A percentile compares a stretch with the other conserved stretches of the same genome.
Evolutionary conservation across 2,329 filamentous ascomycete genomes (phyloP).

Genomic region (Diplocarpon rosae): DNA sequence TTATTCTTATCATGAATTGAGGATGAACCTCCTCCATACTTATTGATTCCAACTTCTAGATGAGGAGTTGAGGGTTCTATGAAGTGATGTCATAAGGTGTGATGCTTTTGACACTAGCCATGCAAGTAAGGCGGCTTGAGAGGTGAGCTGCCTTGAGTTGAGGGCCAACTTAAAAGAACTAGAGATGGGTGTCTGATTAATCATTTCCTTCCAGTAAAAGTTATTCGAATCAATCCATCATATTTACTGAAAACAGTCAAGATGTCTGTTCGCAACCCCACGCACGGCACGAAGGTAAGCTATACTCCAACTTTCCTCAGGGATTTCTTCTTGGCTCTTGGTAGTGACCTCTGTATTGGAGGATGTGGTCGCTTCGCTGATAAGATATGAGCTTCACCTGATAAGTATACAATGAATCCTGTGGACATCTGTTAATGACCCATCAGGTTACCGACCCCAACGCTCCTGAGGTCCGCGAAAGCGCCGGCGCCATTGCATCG

Average conservation of each 20-base stretch:
- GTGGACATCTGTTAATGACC: neutral
- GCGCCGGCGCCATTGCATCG: constrained; percentile 49
- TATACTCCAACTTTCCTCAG: neutral
- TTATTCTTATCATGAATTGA: neutral
- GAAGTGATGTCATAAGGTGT: constrained; percentile 12
- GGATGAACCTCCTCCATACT: too few relatives aligned
- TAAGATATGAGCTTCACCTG: too few relatives aligned
- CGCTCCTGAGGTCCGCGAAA: constrained; percentile 40
- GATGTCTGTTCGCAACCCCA: constrained; percentile 25
- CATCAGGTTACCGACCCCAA: constrained; percentile 35
- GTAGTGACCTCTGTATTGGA: too few relatives aligned
- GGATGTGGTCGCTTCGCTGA: too few relatives aligned
- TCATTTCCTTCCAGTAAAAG: neutral
- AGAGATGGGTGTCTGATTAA: too few relatives aligned
- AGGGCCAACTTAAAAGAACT: neutral
- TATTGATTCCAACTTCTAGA: too few relatives aligned
- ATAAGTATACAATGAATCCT: too few relatives aligned
- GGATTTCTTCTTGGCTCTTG: neutral
- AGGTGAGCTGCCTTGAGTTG: constrained; percentile 2
- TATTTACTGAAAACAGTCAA: constrained; percentile 17
- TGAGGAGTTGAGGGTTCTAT: neutral
- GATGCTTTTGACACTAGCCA: constrained; percentile 1
- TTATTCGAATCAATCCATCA: neutral
- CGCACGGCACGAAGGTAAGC: constrained; percentile 17
- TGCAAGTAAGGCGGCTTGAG: neutral